Conservation (phyloP, 116 monocot genomes). For the Trichopus zeylanicus region DNA sequence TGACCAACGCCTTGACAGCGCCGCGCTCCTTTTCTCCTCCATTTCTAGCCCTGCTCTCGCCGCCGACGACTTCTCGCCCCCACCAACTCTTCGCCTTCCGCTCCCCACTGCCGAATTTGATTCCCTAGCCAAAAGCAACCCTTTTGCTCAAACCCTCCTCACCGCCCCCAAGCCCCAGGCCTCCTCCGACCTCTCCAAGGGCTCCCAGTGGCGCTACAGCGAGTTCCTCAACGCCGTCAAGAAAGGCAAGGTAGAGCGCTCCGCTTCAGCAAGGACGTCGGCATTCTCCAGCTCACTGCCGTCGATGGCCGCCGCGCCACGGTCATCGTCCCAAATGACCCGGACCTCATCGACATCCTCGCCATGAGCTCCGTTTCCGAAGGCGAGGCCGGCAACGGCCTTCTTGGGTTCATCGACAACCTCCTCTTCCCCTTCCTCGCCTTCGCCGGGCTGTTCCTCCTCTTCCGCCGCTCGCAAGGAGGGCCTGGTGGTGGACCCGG, state of each 20-base stretch:
- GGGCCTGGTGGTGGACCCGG: slow-evolving; percentile 87
- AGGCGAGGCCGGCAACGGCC: slow-evolving; percentile 70
- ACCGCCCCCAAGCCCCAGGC: slow-evolving; percentile 76
- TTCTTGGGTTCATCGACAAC: slow-evolving; percentile 75
- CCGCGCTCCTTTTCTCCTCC: slow-evolving; percentile 21
- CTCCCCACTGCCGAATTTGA: slow-evolving; percentile 12
- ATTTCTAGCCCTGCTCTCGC: slow-evolving; percentile 1
- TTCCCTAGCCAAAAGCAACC: slow-evolving; percentile 13
- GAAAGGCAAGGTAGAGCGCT: slow-evolving; percentile 92
- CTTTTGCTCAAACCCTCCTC: slow-evolving; percentile 46
- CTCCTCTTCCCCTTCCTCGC: slow-evolving; percentile 87
- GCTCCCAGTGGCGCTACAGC: slow-evolving; percentile 91
- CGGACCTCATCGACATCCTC: slow-evolving; percentile 93
- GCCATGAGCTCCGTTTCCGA: slow-evolving; percentile 97
- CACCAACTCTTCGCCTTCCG: slow-evolving; percentile 16
- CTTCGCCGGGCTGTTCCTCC: slow-evolving; percentile 88
- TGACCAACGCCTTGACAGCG: too few relatives aligned
- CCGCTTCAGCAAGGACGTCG: slow-evolving; percentile 86
- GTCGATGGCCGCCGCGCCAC: slow-evolving; percentile 87
- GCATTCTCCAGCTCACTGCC: slow-evolving; percentile 75
- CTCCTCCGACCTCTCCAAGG: slow-evolving; percentile 76
- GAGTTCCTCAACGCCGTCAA: slow-evolving; percentile 97
- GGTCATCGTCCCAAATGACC: slow-evolving; percentile 91
- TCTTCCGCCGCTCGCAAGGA: slow-evolving; percentile 86
- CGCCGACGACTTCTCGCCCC: slow-evolving; percentile 3